Base-by-base conservation (phyloP, 2,329 filamentous ascomycete species). In the Fusarium sp. region DNA sequence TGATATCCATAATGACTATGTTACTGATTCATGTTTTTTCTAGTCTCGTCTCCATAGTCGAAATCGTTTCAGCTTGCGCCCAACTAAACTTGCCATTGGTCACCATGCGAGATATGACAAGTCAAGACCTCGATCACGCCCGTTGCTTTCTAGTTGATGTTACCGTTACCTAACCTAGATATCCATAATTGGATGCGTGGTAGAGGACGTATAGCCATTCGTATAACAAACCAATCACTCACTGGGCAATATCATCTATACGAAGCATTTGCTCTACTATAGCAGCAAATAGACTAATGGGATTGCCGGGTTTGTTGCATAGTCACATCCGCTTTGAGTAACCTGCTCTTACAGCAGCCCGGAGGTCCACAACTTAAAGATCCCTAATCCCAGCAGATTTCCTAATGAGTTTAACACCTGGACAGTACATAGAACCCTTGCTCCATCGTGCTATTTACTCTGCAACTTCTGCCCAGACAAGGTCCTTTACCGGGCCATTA, bases 21-120 rank as follows among this genome's bases (percentile, higher is more conserved):
- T 26, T 22, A 53, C 32, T 47, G 53, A 44, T 58, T 53, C 39
- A 52, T 52, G 29, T 29, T 51, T 31, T 57, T 40, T 24, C 35
- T 11, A 26, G 40, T 19, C 24, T 39, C 11, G 15, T 35, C 36
- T 39, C 32, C 26, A 26, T 60, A 31, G 26, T 29, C 12, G 26
- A 58, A 32, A 6, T 24, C 6, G 28, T 50, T 49, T 34, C 44
- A 26, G 40, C 26, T 15, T 3, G 15, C 29, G 8, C 25, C 10
- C 13, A 42, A 40, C 36, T 26, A 52, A 35, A 39, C 15, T 12
- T 29, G 13, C 19, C 52, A n/a, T 19, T 36, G 15, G 24, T 24
- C 29, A 11, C 36, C n/a, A 46, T 42, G 46, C 55, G 48, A 31
- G 10, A 60, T 26, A 42, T 48, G 22, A 31, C 24, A 39, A 34